phyloP scores from a whole-genome alignment of 2,329 filamentous ascomycete genomes.

The Penicillium occitanis region DNA sequence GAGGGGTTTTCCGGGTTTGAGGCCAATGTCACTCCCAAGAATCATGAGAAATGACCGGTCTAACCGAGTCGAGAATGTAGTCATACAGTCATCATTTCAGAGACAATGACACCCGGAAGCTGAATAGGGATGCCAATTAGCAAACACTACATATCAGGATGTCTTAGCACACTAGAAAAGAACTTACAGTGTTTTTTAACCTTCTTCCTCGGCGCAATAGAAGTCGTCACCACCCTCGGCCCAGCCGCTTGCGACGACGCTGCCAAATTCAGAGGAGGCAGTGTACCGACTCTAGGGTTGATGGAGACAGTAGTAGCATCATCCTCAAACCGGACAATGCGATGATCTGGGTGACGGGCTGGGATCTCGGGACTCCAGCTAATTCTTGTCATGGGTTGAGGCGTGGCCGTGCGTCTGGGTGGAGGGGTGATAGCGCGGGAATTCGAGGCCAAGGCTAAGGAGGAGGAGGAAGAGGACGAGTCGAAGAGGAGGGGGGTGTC shows the following conservation, averaged over 20 bases:
- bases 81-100: background rate
- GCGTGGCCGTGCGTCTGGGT: background rate
- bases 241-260: background rate
- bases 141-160: background rate
- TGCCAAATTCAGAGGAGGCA: background rate
- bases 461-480: background rate
- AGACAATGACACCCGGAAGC: constrained; percentile 11
- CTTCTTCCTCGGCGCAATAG: constrained; percentile 8
- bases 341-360: constrained; percentile 10
- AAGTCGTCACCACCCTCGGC: background rate
- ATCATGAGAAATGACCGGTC: background rate
- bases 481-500: constrained; percentile 17
- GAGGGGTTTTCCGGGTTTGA: background rate
- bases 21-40: background rate
- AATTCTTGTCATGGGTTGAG: background rate
- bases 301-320: background rate
- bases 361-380: constrained; percentile 12
- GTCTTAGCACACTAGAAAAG: too few species aligned
- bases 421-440: background rate
- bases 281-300: background rate
- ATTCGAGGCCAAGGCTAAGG: background rate
- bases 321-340: background rate
- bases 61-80: background rate
- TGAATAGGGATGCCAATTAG: background rate
- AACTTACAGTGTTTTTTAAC: constrained; percentile 14